Evolutionary conservation across 2,329 filamentous ascomycete species (phyloP).

Genomic region (Botryotinia globosa): DNA sequence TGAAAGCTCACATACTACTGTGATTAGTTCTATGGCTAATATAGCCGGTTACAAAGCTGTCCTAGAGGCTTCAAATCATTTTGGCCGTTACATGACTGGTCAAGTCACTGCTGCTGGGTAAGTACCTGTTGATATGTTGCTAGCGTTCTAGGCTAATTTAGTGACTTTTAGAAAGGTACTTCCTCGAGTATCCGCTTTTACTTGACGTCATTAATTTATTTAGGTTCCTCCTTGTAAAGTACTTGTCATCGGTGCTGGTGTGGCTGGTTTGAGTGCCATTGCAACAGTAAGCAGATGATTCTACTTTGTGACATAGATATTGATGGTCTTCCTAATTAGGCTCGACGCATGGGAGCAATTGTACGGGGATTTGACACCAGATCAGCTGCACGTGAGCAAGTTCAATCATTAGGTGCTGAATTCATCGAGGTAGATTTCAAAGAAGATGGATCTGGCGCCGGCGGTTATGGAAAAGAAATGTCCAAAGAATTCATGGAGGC

Average conservation of each 20-base stretch:
- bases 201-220: constrained; percentile 21
- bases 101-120: constrained; percentile 84
- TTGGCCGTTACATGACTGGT: constrained; percentile 82
- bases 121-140: constrained; percentile 25
- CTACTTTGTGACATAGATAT: background rate
- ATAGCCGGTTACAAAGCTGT: constrained; percentile 93
- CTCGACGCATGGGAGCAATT: constrained; percentile 81
- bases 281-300: constrained; percentile 55
- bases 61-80: constrained; percentile 83
- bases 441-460: constrained; percentile 79
- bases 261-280: constrained; percentile 85
- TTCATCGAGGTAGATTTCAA: constrained; percentile 83
- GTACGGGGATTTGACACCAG: constrained; percentile 90
- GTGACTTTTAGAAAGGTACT: constrained; percentile 34
- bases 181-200: constrained; percentile 12
- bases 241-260: constrained; percentile 84
- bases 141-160: constrained; percentile 31
- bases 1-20: constrained; percentile 19
- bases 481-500: constrained; percentile 90
- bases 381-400: constrained; percentile 81
- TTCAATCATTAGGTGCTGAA: constrained; percentile 85
- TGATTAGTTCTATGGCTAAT: constrained; percentile 79
- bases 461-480: constrained; percentile 92
- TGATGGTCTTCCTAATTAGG: constrained; percentile 40
- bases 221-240: constrained; percentile 90